Percentiles rank a stretch among this genome's conserved stretches.
Conservation (phyloP, 1,284 basidiomycete species). For the Rugosomyces carneus region DNA sequence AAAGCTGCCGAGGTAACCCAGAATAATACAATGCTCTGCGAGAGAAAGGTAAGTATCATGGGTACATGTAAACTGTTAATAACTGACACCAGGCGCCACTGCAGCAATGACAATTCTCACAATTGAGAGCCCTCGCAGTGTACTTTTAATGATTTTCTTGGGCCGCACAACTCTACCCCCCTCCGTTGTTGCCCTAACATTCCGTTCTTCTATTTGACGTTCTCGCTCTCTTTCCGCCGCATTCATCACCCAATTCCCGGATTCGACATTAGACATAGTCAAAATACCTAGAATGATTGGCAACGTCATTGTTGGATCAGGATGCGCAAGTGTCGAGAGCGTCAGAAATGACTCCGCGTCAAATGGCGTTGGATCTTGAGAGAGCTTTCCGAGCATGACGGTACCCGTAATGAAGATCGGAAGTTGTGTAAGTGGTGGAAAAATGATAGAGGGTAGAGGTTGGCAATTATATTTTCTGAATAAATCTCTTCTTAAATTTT, state of each 20-base stretch:
- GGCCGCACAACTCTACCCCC: constrained; percentile 42
- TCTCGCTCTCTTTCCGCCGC: constrained; percentile 45
- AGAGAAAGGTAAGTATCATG: constrained; percentile 2
- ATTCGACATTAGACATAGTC: constrained; percentile 75
- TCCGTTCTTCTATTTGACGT: constrained; percentile 39
- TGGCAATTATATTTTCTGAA: constrained; percentile 52
- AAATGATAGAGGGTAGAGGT: constrained; percentile 51
- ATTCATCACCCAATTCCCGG: constrained; percentile 62
- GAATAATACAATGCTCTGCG: constrained; percentile 71
- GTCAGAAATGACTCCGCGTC: constrained; percentile 73
- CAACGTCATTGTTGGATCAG: constrained; percentile 64
- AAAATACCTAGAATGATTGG: constrained; percentile 70
- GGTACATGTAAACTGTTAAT: background rate
- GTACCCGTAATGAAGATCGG: constrained; percentile 69
- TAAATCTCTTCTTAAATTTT: constrained; percentile 50
- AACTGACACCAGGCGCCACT: constrained; percentile 70
- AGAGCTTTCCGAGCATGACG: constrained; percentile 50
- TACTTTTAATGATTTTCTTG: constrained; percentile 53
- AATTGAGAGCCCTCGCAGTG: constrained; percentile 58
- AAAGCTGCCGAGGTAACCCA: constrained; percentile 82
- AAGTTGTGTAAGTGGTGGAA: constrained; percentile 63
- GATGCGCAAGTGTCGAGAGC: constrained; percentile 61
- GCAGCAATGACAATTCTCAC: constrained; percentile 72
- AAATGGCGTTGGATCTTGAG: constrained; percentile 54
- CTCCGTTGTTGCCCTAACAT: constrained; percentile 36